Percentiles rank a stretch among this genome's conserved stretches.
Evolutionary conservation across 1,139 yeast species (phyloP).

Genomic region (Zygoascus meyerae): DNA sequence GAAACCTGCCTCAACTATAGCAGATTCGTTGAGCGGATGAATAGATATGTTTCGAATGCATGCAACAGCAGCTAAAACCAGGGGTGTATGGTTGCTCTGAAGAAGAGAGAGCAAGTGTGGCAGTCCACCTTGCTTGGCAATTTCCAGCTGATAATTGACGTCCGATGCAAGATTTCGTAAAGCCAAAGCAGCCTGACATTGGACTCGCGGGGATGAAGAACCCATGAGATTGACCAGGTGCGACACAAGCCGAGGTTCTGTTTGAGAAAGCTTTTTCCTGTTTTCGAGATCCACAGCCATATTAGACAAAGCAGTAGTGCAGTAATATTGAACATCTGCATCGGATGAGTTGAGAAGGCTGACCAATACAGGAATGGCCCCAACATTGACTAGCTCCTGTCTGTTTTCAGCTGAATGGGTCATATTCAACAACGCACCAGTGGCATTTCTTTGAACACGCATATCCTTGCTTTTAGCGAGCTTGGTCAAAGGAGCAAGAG

Average conservation of each 20-base stretch:
- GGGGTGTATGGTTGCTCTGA: constrained; percentile 86
- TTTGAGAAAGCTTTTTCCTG: constrained; percentile 79
- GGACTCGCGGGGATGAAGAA: constrained; percentile 83
- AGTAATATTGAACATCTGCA: constrained; percentile 95
- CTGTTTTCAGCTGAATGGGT: constrained; percentile 96
- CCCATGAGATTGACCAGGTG: constrained; percentile 90
- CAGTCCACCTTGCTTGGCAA: constrained; percentile 91
- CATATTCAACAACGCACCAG: constrained; percentile 96
- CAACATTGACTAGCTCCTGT: constrained; percentile 93
- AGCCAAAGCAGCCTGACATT: constrained; percentile 97
- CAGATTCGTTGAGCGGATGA: constrained; percentile 91
- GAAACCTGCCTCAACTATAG: constrained; percentile 94
- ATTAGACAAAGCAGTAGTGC: constrained; percentile 94
- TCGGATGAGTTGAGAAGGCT: constrained; percentile 82
- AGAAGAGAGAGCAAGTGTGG: constrained; percentile 84
- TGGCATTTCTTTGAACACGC: constrained; percentile 95
- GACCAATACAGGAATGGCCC: constrained; percentile 94
- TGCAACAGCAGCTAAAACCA: constrained; percentile 94
- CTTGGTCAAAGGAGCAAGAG: constrained; percentile 86
- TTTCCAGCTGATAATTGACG: constrained; percentile 84
- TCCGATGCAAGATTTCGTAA: constrained; percentile 93
- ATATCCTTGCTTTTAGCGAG: constrained; percentile 90
- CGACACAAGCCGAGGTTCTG: constrained; percentile 89
- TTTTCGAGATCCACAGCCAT: constrained; percentile 94
- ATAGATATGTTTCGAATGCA: constrained; percentile 95